phyloP scores from a whole-genome alignment of 202 grass and related monocot species.

The Hordeum pubiflorum region DNA sequence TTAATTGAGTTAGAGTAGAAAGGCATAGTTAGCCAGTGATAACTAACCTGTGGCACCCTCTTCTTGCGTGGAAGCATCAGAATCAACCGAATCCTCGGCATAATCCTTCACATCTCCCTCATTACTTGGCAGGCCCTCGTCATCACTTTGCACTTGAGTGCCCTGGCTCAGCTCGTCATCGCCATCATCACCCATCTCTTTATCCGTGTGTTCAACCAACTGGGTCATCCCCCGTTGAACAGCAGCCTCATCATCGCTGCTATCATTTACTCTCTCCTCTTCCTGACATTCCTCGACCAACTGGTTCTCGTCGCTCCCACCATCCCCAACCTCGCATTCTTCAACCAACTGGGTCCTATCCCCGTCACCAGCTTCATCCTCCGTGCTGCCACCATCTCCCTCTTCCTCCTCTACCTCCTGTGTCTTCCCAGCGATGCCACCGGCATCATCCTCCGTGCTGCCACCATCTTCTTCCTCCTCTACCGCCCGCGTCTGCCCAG shows the following conservation, averaged over 20 bases:
- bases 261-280: neutral
- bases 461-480: neutral
- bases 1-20: neutral
- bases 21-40: neutral
- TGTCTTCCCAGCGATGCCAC: no score
- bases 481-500: no score
- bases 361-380: neutral
- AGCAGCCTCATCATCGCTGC: neutral
- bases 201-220: conserved; percentile 25
- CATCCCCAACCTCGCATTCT: neutral
- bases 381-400: neutral
- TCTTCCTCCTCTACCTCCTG: neutral
- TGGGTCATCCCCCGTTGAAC: conserved; percentile 36
- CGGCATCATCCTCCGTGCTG: no score
- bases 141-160: conserved; percentile 30
- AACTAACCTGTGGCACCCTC: conserved; percentile 42
- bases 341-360: conserved; percentile 11
- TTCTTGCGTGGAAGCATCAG: conserved; percentile 79
- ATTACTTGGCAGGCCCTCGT: conserved; percentile 18
- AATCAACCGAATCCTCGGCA: conserved; percentile 36
- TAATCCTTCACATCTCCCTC: neutral
- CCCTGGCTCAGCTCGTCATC: conserved; percentile 14
- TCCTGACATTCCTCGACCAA: conserved; percentile 25
- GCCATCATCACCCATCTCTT: conserved; percentile 10
- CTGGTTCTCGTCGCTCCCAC: conserved; percentile 1